Conservation (phyloP, 2,329 filamentous ascomycete species). For the Cercospora janseana region DNA sequence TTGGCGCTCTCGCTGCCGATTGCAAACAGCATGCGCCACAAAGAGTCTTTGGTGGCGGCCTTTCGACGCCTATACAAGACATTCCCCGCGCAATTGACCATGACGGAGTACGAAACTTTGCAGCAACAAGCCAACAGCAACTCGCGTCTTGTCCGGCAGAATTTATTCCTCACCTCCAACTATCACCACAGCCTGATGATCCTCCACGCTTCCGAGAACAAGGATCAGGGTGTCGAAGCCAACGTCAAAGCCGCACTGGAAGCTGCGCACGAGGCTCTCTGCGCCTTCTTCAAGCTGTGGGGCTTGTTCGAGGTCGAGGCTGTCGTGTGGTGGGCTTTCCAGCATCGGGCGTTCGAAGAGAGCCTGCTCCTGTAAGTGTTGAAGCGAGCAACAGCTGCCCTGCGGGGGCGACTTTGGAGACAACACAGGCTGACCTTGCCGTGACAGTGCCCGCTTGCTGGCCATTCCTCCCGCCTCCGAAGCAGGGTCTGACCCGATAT, state of each 20-base stretch:
- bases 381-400: too few species aligned
- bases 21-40: slow-evolving; percentile 65
- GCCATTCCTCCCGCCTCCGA: slow-evolving; percentile 13
- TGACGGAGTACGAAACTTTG: slow-evolving; percentile 62
- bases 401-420: too few species aligned
- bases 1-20: slow-evolving; percentile 72
- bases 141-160: slow-evolving; percentile 69
- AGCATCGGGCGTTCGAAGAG: slow-evolving; percentile 76
- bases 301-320: slow-evolving; percentile 67
- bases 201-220: slow-evolving; percentile 68
- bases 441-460: slow-evolving; percentile 30
- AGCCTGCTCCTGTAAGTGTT: slow-evolving; percentile 47
- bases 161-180: slow-evolving; percentile 75
- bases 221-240: slow-evolving; percentile 49
- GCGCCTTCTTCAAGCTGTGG: slow-evolving; percentile 71
- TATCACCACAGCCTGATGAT: slow-evolving; percentile 82
- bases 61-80: slow-evolving; percentile 71
- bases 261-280: slow-evolving; percentile 72
- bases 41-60: slow-evolving; percentile 66
- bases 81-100: slow-evolving; percentile 69
- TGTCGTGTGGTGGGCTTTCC: slow-evolving; percentile 81
- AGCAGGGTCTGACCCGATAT: slow-evolving; percentile 32
- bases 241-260: slow-evolving; percentile 70
- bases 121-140: slow-evolving; percentile 57
- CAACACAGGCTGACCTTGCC: too few species aligned